phyloP scores from a whole-genome alignment of 805 yeast species.

The Candida adriatica region DNA sequence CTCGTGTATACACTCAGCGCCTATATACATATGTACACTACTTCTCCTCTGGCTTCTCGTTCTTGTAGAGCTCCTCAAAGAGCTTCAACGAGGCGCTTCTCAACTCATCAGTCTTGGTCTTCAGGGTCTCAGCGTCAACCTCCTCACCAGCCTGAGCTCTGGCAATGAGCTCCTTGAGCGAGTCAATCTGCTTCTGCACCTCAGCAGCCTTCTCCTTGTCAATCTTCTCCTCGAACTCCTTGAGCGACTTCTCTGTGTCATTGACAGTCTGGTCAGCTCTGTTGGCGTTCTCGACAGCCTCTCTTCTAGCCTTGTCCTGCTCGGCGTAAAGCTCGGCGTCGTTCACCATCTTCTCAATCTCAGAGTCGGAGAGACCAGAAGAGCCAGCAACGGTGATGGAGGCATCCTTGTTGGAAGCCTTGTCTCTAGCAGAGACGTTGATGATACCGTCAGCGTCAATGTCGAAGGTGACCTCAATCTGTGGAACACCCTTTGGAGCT shows the following conservation, averaged over 20 bases:
- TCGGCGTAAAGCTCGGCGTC: slow-evolving; percentile 57
- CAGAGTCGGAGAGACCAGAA: slow-evolving; percentile 56
- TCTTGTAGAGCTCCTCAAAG: slow-evolving; percentile 44
- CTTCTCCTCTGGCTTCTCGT: slow-evolving; percentile 20
- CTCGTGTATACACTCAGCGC: too few relatives aligned
- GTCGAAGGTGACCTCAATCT: slow-evolving; percentile 68
- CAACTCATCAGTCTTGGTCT: slow-evolving; percentile 75
- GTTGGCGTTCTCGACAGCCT: slow-evolving; percentile 71
- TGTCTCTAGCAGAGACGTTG: slow-evolving; percentile 78
- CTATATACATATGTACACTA: slow-evolving; percentile 1
- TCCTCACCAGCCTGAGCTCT: slow-evolving; percentile 62
- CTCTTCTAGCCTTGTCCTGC: slow-evolving; percentile 49
- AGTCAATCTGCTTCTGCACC: slow-evolving; percentile 34
- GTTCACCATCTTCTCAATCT: slow-evolving; percentile 51
- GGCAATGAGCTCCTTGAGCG: slow-evolving; percentile 65
- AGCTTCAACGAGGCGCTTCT: slow-evolving; percentile 72
- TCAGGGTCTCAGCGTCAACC: slow-evolving; percentile 54
- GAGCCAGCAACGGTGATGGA: slow-evolving; percentile 60
- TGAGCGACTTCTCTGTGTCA: slow-evolving; percentile 82
- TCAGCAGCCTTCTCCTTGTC: slow-evolving; percentile 49
- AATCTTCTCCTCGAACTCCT: slow-evolving; percentile 63
- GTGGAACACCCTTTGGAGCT: slow-evolving; percentile 77
- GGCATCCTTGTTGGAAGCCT: slow-evolving; percentile 74
- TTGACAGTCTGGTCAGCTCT: slow-evolving; percentile 74
- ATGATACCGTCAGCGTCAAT: slow-evolving; percentile 44